Conservation (phyloP, 2,329 filamentous ascomycete genomes). For the Scytalidium sp. region DNA sequence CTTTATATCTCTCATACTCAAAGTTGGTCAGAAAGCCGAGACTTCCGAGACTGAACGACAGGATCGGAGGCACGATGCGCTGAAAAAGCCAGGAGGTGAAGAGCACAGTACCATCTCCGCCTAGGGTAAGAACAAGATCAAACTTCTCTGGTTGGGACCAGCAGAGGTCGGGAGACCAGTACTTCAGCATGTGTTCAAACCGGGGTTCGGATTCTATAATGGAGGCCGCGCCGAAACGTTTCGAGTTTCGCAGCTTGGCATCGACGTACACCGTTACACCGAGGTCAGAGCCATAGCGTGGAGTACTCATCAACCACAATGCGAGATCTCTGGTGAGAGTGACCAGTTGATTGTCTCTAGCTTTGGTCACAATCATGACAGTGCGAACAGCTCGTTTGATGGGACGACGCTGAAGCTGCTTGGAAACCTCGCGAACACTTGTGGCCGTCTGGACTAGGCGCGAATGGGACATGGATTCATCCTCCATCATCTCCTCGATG, state of each 20-base stretch:
- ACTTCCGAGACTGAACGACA: constrained; percentile 81
- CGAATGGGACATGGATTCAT: constrained; percentile 90
- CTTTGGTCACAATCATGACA: constrained; percentile 98
- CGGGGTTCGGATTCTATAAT: constrained; percentile 72
- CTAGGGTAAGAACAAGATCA: constrained; percentile 85
- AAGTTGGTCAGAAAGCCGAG: constrained; percentile 88
- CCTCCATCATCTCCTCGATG: constrained; percentile 85
- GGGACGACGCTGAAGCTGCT: constrained; percentile 87
- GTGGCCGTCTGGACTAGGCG: constrained; percentile 93
- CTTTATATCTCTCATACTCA: constrained; percentile 82
- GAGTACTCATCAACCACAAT: constrained; percentile 83
- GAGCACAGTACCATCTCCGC: constrained; percentile 82
- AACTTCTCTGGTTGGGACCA: constrained; percentile 93
- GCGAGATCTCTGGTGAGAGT: constrained; percentile 83
- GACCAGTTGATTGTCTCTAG: constrained; percentile 90
- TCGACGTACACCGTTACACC: constrained; percentile 99
- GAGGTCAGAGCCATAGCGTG: constrained; percentile 83
- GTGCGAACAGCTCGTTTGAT: constrained; percentile 90
- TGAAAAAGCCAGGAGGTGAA: constrained; percentile 94
- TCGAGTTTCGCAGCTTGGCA: constrained; percentile 83
- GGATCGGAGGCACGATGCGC: constrained; percentile 77
- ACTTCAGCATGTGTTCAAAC: constrained; percentile 81
- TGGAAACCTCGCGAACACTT: constrained; percentile 90
- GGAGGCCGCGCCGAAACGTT: constrained; percentile 76
- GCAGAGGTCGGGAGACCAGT: constrained; percentile 96